Evolutionary conservation across 768 basidiomycete species (phyloP).

Genomic region (Stropharia rugosoannulata): DNA sequence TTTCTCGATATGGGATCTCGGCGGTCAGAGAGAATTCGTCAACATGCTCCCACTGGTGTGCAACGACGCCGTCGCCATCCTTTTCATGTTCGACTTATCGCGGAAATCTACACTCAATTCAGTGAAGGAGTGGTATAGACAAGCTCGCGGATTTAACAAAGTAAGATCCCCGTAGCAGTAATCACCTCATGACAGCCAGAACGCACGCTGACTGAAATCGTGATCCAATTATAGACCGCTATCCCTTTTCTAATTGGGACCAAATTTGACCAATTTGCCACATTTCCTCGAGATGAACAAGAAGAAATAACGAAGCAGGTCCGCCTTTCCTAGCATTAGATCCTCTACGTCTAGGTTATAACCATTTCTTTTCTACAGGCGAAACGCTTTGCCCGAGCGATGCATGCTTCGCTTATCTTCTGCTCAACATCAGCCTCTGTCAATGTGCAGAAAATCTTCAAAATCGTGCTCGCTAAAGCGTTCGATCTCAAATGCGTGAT

Average conservation of each 20-base stretch:
- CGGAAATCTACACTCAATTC: constrained; percentile 97
- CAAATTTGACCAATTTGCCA: constrained; percentile 96
- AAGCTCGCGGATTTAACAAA: constrained; percentile 99
- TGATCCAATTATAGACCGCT: constrained; percentile 65
- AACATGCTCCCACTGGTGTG: constrained; percentile 98
- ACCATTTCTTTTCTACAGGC: constrained; percentile 50
- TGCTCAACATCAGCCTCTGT: constrained; percentile 98
- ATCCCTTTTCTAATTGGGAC: constrained; percentile 99
- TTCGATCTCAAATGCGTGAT: constrained; percentile 99
- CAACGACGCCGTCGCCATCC: constrained; percentile 98
- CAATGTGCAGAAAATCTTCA: constrained; percentile 99
- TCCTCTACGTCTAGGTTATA: not conserved
- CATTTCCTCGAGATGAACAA: constrained; percentile 96
- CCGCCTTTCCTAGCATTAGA: not conserved
- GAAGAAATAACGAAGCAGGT: constrained; percentile 99
- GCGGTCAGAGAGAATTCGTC: constrained; percentile 97
- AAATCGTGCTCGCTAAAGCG: constrained; percentile 95
- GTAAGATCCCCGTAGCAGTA: constrained; percentile 39
- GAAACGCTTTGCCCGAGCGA: constrained; percentile 96
- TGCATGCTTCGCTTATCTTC: constrained; percentile 99
- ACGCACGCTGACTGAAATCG: not conserved
- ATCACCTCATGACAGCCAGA: not conserved
- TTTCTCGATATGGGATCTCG: constrained; percentile 99
- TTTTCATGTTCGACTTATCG: constrained; percentile 99
- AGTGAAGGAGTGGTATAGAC: constrained; percentile 99